These are phyloP conservation scores for Boehmeria nivea DNA, from an alignment of 306 rosid species.

Conservation along the genomic window DNA sequence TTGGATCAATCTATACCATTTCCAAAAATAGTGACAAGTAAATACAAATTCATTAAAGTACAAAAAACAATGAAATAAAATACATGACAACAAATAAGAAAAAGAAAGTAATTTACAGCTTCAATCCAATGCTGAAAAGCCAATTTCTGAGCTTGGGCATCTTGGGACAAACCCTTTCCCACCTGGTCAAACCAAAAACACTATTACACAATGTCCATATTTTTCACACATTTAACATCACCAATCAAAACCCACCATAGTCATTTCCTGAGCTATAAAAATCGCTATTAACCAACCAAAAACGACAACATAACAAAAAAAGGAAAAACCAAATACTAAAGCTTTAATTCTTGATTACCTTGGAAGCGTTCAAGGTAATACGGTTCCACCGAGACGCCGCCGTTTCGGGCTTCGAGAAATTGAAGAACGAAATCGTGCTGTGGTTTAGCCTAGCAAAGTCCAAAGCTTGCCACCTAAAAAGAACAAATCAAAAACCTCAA, in stretches of 20 bases:
- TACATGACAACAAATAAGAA: background rate
- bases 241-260: background rate
- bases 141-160: conserved; percentile 82
- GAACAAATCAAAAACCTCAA: conserved; percentile 1
- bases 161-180: conserved; percentile 79
- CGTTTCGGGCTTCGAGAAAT: conserved; percentile 53
- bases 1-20: conserved; percentile 71
- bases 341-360: conserved; percentile 27
- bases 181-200: conserved; percentile 47
- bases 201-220: too few species aligned
- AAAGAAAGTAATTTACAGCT: conserved; percentile 46
- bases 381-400: conserved; percentile 67
- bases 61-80: background rate
- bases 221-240: background rate
- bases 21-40: background rate
- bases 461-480: conserved; percentile 78
- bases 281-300: background rate
- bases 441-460: conserved; percentile 58
- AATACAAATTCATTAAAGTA: conserved; percentile 2
- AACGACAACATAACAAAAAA: background rate
- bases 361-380: conserved; percentile 66
- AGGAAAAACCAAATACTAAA: background rate
- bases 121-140: conserved; percentile 99
- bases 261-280: conserved; percentile 10
- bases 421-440: conserved; percentile 83